Evolutionary conservation across 768 basidiomycete species (phyloP), one percentile per base, ranked within the genome.

Genomic region (Trametes cinnabarina): DNA sequence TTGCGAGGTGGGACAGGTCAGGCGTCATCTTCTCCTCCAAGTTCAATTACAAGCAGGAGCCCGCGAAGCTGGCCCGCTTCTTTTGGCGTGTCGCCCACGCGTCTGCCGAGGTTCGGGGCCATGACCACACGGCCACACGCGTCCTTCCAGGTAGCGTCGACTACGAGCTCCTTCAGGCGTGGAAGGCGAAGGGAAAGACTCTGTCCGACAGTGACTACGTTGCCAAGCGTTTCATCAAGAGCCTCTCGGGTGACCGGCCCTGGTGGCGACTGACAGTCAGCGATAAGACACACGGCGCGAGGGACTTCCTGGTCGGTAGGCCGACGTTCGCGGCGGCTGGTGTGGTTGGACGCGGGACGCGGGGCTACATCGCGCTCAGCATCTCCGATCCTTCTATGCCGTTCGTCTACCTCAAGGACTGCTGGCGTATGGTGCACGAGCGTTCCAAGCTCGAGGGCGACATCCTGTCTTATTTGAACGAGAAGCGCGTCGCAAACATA

Each of bases 331-430:
- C 17, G 1, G n/a, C 54, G 3, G 8, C 35, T 0, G 37, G 37
- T 12, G 25, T 55, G 4, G 15, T 32, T 7, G 54, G 54, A 2
- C 54, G 54, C 22, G 37, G 25, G 9, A 48, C 46, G 11, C 54
- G 54, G 0, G 37, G 35, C 5, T 55, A 55, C 17, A 25, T 62
- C 28, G 61, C 61, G 2, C 37, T 49, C 57, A 56, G 54, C 32
- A 15, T 15, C 2, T 11, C 11, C 14, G 40, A 51, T 11, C 39
- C 44, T 3, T 3, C 15, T 3, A 20, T 12, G 5, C 44, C 44
- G 0, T 44, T 61, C 22, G 63, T 61, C 0, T 64, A 55, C 17
- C 39, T 64, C 22, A 64, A 61, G 53, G 63, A 64, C 41, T 34
- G 43, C 7, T 64, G 63, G 63, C 51, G 59, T 0, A 30, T 51